Percentiles rank a stretch among this genome's conserved stretches.
These are phyloP conservation scores for Scleromitrula shiraiana DNA, from an alignment of 2,329 filamentous ascomycete species.

Conservation along the genomic window DNA sequence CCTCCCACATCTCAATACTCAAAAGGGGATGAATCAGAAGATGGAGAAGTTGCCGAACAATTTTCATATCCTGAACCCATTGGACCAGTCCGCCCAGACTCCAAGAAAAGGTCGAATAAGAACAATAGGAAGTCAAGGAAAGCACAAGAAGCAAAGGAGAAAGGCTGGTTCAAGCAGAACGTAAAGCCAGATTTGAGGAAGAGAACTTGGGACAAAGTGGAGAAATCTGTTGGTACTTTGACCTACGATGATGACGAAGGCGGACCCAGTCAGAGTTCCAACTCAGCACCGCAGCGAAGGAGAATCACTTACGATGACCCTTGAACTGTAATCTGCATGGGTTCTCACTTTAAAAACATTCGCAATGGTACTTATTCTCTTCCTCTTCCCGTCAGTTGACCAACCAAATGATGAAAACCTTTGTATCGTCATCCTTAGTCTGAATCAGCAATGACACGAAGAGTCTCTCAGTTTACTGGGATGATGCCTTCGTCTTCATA, in stretches of 20 bases:
- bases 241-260: constrained; percentile 46
- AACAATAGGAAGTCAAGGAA: constrained; percentile 19
- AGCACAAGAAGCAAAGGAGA: constrained; percentile 17
- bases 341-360: neutral
- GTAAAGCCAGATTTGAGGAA: constrained; percentile 55
- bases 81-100: constrained; percentile 8
- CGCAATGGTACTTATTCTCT: constrained; percentile 7
- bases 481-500: constrained; percentile 23
- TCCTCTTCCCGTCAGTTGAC: neutral
- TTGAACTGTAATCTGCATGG: constrained; percentile 27
- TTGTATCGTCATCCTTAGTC: constrained; percentile 98
- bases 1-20: neutral
- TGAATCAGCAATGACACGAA: constrained; percentile 42
- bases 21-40: constrained; percentile 11
- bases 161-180: constrained; percentile 32
- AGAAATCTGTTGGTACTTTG: constrained; percentile 49
- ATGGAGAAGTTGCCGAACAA: constrained; percentile 3
- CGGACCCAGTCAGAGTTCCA: constrained; percentile 15
- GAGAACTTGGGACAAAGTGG: constrained; percentile 60
- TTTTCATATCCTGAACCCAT: constrained; percentile 9
- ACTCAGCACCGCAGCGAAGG: constrained; percentile 34
- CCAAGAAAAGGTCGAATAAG: constrained; percentile 7
- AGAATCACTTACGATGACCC: constrained; percentile 41
- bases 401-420: constrained; percentile 68
- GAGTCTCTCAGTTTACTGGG: constrained; percentile 27